Conservation (phyloP, 148 eudicot species). For the Silene latifolia region DNA sequence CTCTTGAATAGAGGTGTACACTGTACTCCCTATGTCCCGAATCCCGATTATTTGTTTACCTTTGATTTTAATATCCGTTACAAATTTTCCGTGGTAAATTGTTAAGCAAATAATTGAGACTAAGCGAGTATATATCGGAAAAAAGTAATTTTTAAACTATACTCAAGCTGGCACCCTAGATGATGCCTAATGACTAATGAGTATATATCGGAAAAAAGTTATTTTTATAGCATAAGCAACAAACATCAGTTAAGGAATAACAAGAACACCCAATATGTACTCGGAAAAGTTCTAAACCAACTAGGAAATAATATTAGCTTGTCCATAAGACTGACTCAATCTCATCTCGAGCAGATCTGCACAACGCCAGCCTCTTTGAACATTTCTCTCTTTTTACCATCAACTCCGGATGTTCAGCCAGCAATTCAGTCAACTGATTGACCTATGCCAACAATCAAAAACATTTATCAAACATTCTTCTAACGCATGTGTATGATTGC, state of each 20-base stretch:
- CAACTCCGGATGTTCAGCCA: slow-evolving; percentile 48
- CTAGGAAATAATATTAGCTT: slow-evolving; percentile 3
- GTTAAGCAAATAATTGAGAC: no score
- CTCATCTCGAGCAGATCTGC: slow-evolving; percentile 52
- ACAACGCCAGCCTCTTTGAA: slow-evolving; percentile 48
- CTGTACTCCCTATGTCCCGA: no score
- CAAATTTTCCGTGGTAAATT: no score
- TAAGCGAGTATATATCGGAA: no score
- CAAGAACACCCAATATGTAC: slow-evolving; percentile 7
- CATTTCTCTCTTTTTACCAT: slow-evolving; percentile 47
- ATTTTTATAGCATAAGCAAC: not conserved
- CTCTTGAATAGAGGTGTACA: no score
- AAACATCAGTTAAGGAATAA: slow-evolving; percentile 5
- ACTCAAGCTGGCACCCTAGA: no score
- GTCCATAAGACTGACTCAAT: slow-evolving; percentile 46
- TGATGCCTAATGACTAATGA: no score
- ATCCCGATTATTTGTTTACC: no score
- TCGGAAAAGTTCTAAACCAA: not conserved
- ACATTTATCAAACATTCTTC: not conserved
- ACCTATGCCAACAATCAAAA: slow-evolving; percentile 29
- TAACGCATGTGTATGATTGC: no score
- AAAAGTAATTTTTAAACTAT: no score
- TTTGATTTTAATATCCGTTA: no score
- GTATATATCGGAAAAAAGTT: no score
- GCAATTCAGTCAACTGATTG: slow-evolving; percentile 35